These are phyloP conservation scores for Candida sanyaensis DNA, from an alignment of 1,139 yeast species.

Conservation along the genomic window DNA sequence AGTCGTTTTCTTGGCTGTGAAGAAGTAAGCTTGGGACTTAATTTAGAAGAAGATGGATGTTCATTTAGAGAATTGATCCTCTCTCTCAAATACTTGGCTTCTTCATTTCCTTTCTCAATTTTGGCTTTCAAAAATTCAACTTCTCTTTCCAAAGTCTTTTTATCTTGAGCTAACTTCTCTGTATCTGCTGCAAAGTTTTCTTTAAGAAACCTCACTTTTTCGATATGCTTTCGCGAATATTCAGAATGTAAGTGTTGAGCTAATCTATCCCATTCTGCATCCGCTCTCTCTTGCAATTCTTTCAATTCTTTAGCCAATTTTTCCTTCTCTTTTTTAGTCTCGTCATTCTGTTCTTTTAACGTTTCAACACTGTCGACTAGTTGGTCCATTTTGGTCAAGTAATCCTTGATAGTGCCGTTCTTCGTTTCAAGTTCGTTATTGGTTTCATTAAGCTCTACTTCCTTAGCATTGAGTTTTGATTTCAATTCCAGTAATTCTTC, in stretches of 20 bases:
- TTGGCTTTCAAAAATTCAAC: slow-evolving; percentile 16
- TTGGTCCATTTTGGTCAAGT: slow-evolving; percentile 25
- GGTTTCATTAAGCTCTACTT: background rate
- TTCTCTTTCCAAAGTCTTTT: slow-evolving; percentile 13
- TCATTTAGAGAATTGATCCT: slow-evolving; percentile 9
- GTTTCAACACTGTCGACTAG: slow-evolving; percentile 22
- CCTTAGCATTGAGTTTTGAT: background rate
- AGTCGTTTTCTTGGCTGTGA: background rate
- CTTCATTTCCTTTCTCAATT: slow-evolving; percentile 13
- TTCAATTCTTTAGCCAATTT: slow-evolving; percentile 8
- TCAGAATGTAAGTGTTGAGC: slow-evolving; percentile 69
- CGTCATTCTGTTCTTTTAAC: slow-evolving; percentile 15
- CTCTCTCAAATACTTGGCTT: slow-evolving; percentile 15
- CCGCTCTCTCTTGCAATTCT: slow-evolving; percentile 40
- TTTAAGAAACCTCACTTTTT: slow-evolving; percentile 36
- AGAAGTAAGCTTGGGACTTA: slow-evolving; percentile 7
- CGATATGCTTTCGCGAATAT: slow-evolving; percentile 69
- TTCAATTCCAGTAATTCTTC: slow-evolving; percentile 5
- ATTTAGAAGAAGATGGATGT: slow-evolving; percentile 7
- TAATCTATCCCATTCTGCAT: slow-evolving; percentile 48
- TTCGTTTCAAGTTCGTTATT: slow-evolving; percentile 17
- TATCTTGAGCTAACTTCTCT: slow-evolving; percentile 10
- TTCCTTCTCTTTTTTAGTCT: slow-evolving; percentile 3
- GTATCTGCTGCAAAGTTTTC: slow-evolving; percentile 16
- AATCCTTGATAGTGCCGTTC: slow-evolving; percentile 26